Conservation (phyloP, 1,284 basidiomycete genomes). For the Stygiomarasmius scandens region DNA sequence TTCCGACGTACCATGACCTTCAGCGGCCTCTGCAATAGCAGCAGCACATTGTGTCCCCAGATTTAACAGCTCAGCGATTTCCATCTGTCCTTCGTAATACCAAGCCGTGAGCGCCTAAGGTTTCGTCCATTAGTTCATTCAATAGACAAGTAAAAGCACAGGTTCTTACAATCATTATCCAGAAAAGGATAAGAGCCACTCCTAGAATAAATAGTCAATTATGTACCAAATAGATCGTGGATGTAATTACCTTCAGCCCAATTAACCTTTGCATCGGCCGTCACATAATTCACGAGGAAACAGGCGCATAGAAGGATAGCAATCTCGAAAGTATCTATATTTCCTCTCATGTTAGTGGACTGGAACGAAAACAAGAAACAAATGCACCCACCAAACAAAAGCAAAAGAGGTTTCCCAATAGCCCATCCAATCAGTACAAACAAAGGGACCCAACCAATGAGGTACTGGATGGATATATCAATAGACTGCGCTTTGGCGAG, state of each 20-base stretch:
- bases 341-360: not conserved
- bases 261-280: constrained; percentile 50
- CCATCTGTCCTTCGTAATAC: constrained; percentile 8
- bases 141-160: not conserved
- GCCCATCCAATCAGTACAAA: constrained; percentile 13
- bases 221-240: no score
- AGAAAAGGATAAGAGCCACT: constrained; percentile 43
- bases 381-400: constrained; percentile 40
- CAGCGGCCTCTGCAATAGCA: not conserved
- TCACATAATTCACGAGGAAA: constrained; percentile 54
- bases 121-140: not conserved
- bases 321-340: constrained; percentile 46
- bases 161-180: constrained; percentile 47
- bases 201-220: no score
- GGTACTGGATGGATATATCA: constrained; percentile 16
- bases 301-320: constrained; percentile 43
- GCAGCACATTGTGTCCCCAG: not conserved
- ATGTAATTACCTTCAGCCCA: constrained; percentile 39
- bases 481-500: constrained; percentile 33
- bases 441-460: constrained; percentile 14
- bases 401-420: constrained; percentile 4
- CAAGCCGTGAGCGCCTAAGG: constrained; percentile 7
- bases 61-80: constrained; percentile 1
- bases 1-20: not conserved
- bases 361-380: not conserved